Percentiles rank a stretch among this genome's conserved stretches.
These are phyloP conservation scores for Neopestalotiopsis sp. DNA, from an alignment of 2,329 filamentous ascomycete genomes.

Conservation along the genomic window DNA sequence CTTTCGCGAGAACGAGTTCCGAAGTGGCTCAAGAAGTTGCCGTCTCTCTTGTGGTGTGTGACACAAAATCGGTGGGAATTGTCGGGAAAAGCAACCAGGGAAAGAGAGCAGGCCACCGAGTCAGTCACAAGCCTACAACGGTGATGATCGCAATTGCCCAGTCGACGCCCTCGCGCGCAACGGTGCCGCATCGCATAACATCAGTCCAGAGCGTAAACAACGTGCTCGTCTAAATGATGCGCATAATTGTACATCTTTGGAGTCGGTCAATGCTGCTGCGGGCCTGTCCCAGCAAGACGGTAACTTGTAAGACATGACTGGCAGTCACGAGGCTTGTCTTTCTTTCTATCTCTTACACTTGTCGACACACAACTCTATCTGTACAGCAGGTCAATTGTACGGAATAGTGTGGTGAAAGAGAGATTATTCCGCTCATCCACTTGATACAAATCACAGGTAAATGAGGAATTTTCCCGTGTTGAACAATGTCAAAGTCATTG, in stretches of 20 bases:
- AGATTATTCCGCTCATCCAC: background rate
- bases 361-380: background rate
- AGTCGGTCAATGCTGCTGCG: conserved; percentile 2
- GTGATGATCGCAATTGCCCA: conserved; percentile 13
- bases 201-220: background rate
- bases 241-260: background rate
- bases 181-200: background rate
- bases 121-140: conserved; percentile 1
- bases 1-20: conserved; percentile 1
- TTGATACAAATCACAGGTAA: background rate
- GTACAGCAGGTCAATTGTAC: conserved; percentile 1
- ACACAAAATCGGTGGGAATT: background rate
- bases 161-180: background rate
- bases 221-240: conserved; percentile 6
- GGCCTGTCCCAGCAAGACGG: background rate
- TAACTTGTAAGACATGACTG: conserved; percentile 6
- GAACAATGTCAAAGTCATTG: background rate
- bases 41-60: background rate
- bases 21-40: conserved; percentile 3
- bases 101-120: background rate
- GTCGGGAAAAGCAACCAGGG: background rate
- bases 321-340: background rate
- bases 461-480: background rate
- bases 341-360: background rate
- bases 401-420: background rate